phyloP scores from a whole-genome alignment of 768 basidiomycete genomes.

The Tricholoma terreum region DNA sequence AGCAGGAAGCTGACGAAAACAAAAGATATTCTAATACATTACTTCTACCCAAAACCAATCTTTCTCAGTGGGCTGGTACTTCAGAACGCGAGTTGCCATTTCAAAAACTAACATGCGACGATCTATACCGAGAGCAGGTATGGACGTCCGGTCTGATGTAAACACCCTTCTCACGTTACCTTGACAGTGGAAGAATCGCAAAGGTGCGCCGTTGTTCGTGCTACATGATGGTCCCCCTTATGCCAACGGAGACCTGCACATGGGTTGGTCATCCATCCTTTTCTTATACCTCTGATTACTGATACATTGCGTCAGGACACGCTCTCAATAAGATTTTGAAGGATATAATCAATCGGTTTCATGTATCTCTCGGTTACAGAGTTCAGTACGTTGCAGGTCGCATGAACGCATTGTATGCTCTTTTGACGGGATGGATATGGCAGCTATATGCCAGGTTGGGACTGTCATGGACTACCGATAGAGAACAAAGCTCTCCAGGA shows the following conservation, averaged over 20 bases:
- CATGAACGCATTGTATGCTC: background rate
- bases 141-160: slow-evolving; percentile 13
- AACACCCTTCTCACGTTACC: background rate
- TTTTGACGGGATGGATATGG: background rate
- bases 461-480: slow-evolving; percentile 96
- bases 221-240: slow-evolving; percentile 97
- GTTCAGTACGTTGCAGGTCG: slow-evolving; percentile 62
- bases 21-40: slow-evolving; percentile 57
- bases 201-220: slow-evolving; percentile 66
- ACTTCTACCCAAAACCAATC: slow-evolving; percentile 76
- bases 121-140: slow-evolving; percentile 80
- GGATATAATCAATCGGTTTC: slow-evolving; percentile 91
- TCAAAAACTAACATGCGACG: slow-evolving; percentile 61
- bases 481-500: slow-evolving; percentile 89
- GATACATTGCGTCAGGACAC: slow-evolving; percentile 59
- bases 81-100: slow-evolving; percentile 58
- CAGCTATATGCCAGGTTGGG: slow-evolving; percentile 96
- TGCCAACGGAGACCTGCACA: slow-evolving; percentile 94
- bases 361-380: slow-evolving; percentile 69
- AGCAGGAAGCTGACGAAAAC: slow-evolving; percentile 22
- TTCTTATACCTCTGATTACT: background rate
- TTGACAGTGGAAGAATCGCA: slow-evolving; percentile 58
- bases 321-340: slow-evolving; percentile 95
- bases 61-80: slow-evolving; percentile 71
- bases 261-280: slow-evolving; percentile 54